Conservation (phyloP, 768 basidiomycete species). For the Russula foetens region DNA sequence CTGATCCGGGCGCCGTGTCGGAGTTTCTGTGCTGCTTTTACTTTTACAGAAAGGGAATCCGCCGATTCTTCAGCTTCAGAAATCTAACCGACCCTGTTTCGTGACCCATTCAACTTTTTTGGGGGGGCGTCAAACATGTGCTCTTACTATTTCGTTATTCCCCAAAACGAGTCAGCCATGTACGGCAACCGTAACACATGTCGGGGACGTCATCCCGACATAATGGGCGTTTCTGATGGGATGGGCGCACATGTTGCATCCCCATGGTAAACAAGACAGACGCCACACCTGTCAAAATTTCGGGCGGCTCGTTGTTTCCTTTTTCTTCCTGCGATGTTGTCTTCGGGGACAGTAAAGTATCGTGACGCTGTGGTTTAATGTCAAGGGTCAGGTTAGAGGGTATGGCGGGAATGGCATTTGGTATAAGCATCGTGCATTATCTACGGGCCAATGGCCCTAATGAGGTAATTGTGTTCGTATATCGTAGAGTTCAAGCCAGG, state of each 20-base stretch:
- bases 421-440: slow-evolving; percentile 16
- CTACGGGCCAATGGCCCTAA: not conserved
- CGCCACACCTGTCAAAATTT: not conserved
- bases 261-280: slow-evolving; percentile 1
- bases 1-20: too few species aligned
- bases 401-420: not conserved
- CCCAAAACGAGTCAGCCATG: too few species aligned
- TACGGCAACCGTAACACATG: too few species aligned
- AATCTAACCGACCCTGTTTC: too few species aligned
- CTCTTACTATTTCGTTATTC: too few species aligned
- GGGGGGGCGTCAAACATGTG: too few species aligned
- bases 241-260: not conserved
- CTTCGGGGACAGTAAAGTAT: too few species aligned
- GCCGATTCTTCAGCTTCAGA: too few species aligned
- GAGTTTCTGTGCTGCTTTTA: too few species aligned
- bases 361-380: not conserved
- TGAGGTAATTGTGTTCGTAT: not conserved
- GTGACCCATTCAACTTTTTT: too few species aligned
- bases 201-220: too few species aligned
- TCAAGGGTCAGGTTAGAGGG: not conserved
- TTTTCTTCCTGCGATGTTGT: not conserved
- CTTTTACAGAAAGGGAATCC: too few species aligned
- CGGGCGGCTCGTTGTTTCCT: not conserved
- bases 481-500: slow-evolving; percentile 1
- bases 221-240: not conserved